Base-by-base conservation (phyloP, 352 stramenopile genomes). In the Globisporangium megalacanthum region DNA sequence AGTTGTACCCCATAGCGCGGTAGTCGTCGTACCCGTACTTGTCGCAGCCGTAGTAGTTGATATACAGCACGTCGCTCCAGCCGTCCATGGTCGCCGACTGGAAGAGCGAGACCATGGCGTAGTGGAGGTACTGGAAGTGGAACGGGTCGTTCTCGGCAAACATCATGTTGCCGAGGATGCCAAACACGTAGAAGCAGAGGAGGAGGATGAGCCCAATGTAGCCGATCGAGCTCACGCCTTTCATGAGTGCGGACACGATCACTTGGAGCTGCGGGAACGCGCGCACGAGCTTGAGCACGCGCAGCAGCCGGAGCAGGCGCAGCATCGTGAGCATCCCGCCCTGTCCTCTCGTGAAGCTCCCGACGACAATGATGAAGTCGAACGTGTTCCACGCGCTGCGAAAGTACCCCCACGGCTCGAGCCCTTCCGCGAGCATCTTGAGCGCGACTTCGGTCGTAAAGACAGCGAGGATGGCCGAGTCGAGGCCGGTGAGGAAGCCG, bases 131-230 rank as follows among this genome's bases (percentile, higher is more conserved):
- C 54, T 89, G 72, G 53, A 97, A 96, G 63, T 96, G 82, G 60
- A 89, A 94, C 14, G 89, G 88, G 50, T 97, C 88, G 56, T 96
- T 97, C 7, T 62, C 60, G 0, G 77, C 65, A 55, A 97, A 97
- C 6, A 97, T 60, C 69, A 95, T 91, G 67, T 97, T 96, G 58
- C 88, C 89, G 15, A 96, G 70, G 53, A 97, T 94, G 25, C 86
- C 86, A 49, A 95, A 97, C 1, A 97, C 77, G 72, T 97, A 97
- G 58, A 96, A 96, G 37, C 89, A 87, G 44, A 97, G 65, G 15
- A 96, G 50, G 42, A 97, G 60, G 57, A 97, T 93, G n/a, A 97
- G 37, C 0, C 76, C 79, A 50, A 97, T 95, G 79, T 96, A 97
- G 4, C 77, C 80, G 60, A 97, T 96, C 8, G 81, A 95, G 49